Base-by-base conservation (phyloP, 2,329 filamentous ascomycete genomes). In the Periglandula ipomoeae region DNA sequence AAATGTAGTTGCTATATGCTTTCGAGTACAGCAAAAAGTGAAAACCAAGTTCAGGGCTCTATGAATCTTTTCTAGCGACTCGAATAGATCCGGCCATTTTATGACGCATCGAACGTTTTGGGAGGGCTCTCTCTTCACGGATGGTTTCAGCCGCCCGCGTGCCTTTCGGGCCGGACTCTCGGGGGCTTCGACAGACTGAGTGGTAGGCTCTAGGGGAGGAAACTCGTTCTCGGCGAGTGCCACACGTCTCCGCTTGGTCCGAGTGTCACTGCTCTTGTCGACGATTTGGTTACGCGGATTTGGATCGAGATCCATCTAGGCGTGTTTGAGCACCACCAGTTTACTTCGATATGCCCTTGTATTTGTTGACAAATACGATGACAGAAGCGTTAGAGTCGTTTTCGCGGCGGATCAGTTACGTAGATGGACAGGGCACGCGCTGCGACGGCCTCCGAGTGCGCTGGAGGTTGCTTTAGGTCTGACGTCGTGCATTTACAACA, bases 21-120 rank as follows among this genome's bases (percentile, higher is more conserved):
- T 96, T 41, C 93, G 82, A 1, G 91, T 91, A 62, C 84, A 93
- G 69, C 89, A 95, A 62, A 98, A 97, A 0, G 93, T 97, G 59
- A 89, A 95, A 1, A 97, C 89, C 2, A 97, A 70, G 58, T 95
- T 98, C 51, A 98, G 70, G 1, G 93, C 91, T 52, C 82, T 79
- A 63, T 97, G 87, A 0, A 84, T 86, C 62, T 84, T 82, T 23
- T 85, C 81, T 8, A 97, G 74, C 38, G 74, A 71, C 49, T 80
- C 84, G 64, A 97, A 87, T 41, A 77, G 72, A 1, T 79, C 74
- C 1, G 90, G 89, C 89, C 91, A 96, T 44, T 70, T 68, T 24
- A 71, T 66, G 22, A 60, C 52, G 27, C 46, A 52, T 24, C 7
- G 4, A 26, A 7, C 13, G 19, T 20, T 11, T 19, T 15, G 39